Evolutionary conservation across 78 protist genomes (phyloP), one percentile per base, ranked within the genome.

Genomic region (Paulinella micropora): DNA sequence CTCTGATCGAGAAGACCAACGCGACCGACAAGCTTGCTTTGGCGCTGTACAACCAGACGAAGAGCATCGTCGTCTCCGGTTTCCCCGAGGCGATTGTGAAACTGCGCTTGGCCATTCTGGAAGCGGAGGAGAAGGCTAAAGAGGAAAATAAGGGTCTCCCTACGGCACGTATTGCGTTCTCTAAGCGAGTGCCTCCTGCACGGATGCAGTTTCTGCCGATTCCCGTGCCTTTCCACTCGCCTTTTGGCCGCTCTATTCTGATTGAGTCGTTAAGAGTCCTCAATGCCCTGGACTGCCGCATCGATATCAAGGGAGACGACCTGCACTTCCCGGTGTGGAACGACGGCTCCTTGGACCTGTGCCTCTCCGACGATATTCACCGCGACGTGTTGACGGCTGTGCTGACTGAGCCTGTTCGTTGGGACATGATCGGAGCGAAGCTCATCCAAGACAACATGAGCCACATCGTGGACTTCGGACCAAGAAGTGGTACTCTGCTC

Each of bases 151-250:
- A n/a, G n/a, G n/a, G n/a, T n/a, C n/a, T n/a, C n/a, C n/a, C n/a
- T n/a, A n/a, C n/a, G 90, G 0, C 34, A 6, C 91, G 92, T 35
- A 64, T 90, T 2, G 92, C 93, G 31, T 87, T 39, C 90, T 90
- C 93, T 29, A 34, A 86, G 93, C 81, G 94, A n/a, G 85, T 89
- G 88, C 64, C 3, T n/a, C n/a, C n/a, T 23, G 39, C 67, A 28
- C 0, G 83, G 15, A 39, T 88, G n/a, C 4, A 1, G 32, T 93
- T 90, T 37, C 92, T 93, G 34, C 83, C 38, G n/a, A 85, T 91
- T 37, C n/a, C 92, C 1, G 94, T 36, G 1, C 93, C 94, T 1
- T 93, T 91, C 83, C 94, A 93, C 86, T 84, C 92, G 9, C 86
- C 67, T 0, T 2, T 86, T 87, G 0, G 86, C 31, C n/a, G n/a